Evolutionary conservation across 768 basidiomycete genomes (phyloP).

Genomic region (Mycena galopus): DNA sequence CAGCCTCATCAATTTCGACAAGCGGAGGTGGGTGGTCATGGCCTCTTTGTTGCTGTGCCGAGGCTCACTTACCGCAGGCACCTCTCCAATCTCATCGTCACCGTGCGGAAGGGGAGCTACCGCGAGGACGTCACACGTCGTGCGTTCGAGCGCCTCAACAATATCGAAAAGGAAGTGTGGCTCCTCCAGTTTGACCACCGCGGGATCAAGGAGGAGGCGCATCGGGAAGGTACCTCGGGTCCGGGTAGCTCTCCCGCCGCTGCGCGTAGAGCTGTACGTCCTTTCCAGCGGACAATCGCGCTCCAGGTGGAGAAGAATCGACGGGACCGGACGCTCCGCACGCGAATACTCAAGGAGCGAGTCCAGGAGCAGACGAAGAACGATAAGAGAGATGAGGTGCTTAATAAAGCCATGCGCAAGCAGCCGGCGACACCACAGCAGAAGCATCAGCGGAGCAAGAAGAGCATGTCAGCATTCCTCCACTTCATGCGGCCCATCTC

Average conservation of each 20-base stretch:
- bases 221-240: constrained; percentile 68
- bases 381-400: constrained; percentile 81
- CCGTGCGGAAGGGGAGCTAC: constrained; percentile 56
- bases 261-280: constrained; percentile 68
- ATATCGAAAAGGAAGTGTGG: constrained; percentile 78
- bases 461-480: constrained; percentile 89
- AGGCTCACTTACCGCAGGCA: constrained; percentile 60
- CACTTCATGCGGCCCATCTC: constrained; percentile 92
- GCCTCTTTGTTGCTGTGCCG: background rate
- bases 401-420: constrained; percentile 82
- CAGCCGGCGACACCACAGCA: constrained; percentile 61
- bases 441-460: constrained; percentile 88
- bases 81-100: constrained; percentile 71
- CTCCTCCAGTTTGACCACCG: constrained; percentile 77
- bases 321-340: constrained; percentile 78
- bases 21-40: constrained; percentile 70
- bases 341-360: constrained; percentile 81
- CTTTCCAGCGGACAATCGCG: constrained; percentile 74
- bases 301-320: constrained; percentile 86
- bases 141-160: constrained; percentile 82
- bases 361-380: constrained; percentile 77
- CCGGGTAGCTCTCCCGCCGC: constrained; percentile 58
- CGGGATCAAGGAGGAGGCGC: constrained; percentile 81
- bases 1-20: constrained; percentile 83
- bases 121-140: constrained; percentile 72